These are phyloP conservation scores for Talaromyces sp. DNA, from an alignment of 2,329 filamentous ascomycete genomes.

Conservation along the genomic window DNA sequence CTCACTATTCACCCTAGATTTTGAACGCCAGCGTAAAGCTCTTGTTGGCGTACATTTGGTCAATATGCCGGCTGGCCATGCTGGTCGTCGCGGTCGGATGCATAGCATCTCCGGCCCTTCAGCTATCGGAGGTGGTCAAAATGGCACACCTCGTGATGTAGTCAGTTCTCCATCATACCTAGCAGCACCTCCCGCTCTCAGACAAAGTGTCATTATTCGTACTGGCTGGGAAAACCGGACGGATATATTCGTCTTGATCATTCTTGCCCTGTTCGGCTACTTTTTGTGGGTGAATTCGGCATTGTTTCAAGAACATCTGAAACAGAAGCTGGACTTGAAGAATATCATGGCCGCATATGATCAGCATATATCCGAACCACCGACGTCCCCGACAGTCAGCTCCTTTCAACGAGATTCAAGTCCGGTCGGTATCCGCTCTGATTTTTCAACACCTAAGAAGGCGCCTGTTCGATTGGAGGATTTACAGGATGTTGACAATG, in stretches of 20 bases:
- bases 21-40: conserved; percentile 52
- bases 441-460: conserved; percentile 10
- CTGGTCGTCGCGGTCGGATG: conserved; percentile 35
- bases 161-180: conserved; percentile 32
- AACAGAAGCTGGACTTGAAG: conserved; percentile 43
- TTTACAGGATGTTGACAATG: conserved; percentile 29
- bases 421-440: conserved; percentile 15
- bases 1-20: conserved; percentile 34
- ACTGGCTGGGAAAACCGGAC: conserved; percentile 43
- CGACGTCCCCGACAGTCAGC: conserved; percentile 34
- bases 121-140: conserved; percentile 28
- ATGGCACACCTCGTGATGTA: conserved; percentile 37
- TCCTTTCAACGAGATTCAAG: conserved; percentile 26
- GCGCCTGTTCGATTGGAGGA: conserved; percentile 20
- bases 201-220: conserved; percentile 41
- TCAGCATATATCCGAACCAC: conserved; percentile 33
- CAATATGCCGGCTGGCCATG: conserved; percentile 27
- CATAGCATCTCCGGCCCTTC: conserved; percentile 42
- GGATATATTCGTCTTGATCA: conserved; percentile 40
- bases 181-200: conserved; percentile 35
- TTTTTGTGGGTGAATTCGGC: conserved; percentile 42
- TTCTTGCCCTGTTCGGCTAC: conserved; percentile 36
- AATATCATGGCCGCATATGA: conserved; percentile 40
- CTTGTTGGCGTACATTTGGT: conserved; percentile 69
- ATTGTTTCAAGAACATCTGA: conserved; percentile 37